Conservation (phyloP, 306 rosid genomes). For the Acacia melanoxylon region DNA sequence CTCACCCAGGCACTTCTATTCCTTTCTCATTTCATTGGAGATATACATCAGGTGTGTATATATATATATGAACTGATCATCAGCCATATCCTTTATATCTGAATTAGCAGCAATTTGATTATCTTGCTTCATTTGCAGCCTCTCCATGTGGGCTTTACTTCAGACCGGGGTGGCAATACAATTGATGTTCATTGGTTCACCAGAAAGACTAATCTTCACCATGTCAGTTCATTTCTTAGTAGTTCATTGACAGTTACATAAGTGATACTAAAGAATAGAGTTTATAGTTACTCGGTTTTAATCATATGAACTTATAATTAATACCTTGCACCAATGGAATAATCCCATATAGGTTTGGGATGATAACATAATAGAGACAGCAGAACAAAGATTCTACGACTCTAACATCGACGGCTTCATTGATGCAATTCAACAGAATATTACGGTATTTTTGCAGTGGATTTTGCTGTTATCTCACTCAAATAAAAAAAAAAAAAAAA, state of each 20-base stretch:
- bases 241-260: not conserved
- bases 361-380: slow-evolving; percentile 65
- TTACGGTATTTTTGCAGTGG: slow-evolving; percentile 51
- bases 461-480: not conserved
- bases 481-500: not conserved
- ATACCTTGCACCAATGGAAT: not conserved
- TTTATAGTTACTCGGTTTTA: not conserved
- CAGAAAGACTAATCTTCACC: slow-evolving; percentile 79
- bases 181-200: slow-evolving; percentile 73
- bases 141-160: slow-evolving; percentile 78
- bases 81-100: not conserved
- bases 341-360: slow-evolving; percentile 67
- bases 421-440: slow-evolving; percentile 60
- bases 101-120: not conserved
- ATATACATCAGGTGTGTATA: slow-evolving; percentile 74
- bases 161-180: slow-evolving; percentile 74
- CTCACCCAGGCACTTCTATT: slow-evolving; percentile 78
- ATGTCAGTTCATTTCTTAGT: slow-evolving; percentile 43
- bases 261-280: not conserved
- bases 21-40: slow-evolving; percentile 86
- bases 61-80: not conserved
- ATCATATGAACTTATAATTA: not conserved
- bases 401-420: slow-evolving; percentile 43
- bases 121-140: slow-evolving; percentile 56
- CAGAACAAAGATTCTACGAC: slow-evolving; percentile 55